phyloP scores from a whole-genome alignment of 805 yeast genomes.

The Kazachstania taianensis region DNA sequence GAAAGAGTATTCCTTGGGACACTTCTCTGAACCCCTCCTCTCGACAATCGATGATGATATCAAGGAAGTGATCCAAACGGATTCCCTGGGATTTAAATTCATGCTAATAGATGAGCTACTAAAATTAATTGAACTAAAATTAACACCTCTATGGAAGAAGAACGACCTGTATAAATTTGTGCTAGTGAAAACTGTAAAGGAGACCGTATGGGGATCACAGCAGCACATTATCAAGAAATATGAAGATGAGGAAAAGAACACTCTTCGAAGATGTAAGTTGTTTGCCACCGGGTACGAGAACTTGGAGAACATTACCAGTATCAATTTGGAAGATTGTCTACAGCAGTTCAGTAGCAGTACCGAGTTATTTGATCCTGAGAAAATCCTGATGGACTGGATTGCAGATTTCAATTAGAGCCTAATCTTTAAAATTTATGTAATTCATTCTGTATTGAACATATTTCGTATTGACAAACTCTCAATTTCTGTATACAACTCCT shows the following conservation, averaged over 20 bases:
- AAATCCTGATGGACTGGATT: conserved; percentile 17
- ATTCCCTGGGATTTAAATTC: conserved; percentile 12
- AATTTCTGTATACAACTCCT: too few relatives aligned
- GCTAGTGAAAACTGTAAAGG: conserved; percentile 18
- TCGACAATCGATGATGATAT: conserved; percentile 11
- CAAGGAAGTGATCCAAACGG: conserved; percentile 10
- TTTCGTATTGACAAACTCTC: too few relatives aligned
- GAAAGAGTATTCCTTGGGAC: conserved; percentile 7
- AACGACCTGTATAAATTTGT: conserved; percentile 20
- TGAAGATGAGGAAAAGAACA: too few relatives aligned
- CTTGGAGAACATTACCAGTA: conserved; percentile 8
- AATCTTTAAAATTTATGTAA: too few relatives aligned
- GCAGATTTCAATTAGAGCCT: conserved; percentile 13
- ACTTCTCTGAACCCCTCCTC: not conserved
- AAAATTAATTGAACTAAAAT: conserved; percentile 14
- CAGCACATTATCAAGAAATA: too few relatives aligned
- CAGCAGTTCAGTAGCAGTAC: conserved; percentile 12
- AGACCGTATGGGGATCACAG: conserved; percentile 17
- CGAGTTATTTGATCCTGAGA: conserved; percentile 12
- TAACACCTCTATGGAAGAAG: conserved; percentile 21
- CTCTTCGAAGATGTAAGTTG: conserved; percentile 8
- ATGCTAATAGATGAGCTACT: conserved; percentile 20
- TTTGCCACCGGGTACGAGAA: conserved; percentile 11
- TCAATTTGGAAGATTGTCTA: conserved; percentile 15
- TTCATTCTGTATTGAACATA: too few relatives aligned